phyloP scores from a whole-genome alignment of 1,284 basidiomycete species.

The Moesziomyces parantarcticus region DNA sequence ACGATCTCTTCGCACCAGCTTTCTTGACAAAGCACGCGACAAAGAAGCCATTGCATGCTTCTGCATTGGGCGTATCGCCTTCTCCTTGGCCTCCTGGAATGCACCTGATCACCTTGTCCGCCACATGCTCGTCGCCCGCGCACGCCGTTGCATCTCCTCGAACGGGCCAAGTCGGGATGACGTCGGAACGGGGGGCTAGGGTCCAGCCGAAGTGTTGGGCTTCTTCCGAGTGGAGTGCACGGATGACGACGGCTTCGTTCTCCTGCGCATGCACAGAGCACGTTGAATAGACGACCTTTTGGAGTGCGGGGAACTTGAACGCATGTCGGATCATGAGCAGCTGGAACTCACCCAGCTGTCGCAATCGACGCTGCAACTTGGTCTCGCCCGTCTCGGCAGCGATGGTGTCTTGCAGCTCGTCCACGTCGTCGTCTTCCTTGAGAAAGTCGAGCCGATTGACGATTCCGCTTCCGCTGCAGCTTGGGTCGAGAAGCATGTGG shows the following conservation, averaged over 20 bases:
- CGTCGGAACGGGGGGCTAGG: slow-evolving; percentile 41
- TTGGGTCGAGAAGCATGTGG: slow-evolving; percentile 63
- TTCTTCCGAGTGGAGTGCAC: slow-evolving; percentile 43
- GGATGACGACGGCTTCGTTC: slow-evolving; percentile 84
- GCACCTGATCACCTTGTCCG: slow-evolving; percentile 50
- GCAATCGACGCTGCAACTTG: slow-evolving; percentile 28
- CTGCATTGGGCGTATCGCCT: slow-evolving; percentile 20
- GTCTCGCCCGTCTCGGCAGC: neutral
- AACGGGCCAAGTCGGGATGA: slow-evolving; percentile 56
- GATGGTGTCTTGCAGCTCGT: slow-evolving; percentile 1
- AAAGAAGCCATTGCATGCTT: slow-evolving; percentile 61
- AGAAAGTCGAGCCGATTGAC: slow-evolving; percentile 62
- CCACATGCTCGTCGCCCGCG: slow-evolving; percentile 13
- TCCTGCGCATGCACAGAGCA: slow-evolving; percentile 91
- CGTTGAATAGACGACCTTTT: slow-evolving; percentile 92
- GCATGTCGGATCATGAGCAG: slow-evolving; percentile 93
- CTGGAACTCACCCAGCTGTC: slow-evolving; percentile 71
- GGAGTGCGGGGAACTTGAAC: slow-evolving; percentile 80
- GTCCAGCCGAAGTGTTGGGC: slow-evolving; percentile 48
- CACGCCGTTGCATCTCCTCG: slow-evolving; percentile 47
- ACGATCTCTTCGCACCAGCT: neutral
- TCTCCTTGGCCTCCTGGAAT: slow-evolving; percentile 37
- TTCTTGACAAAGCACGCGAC: slow-evolving; percentile 55
- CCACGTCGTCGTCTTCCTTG: slow-evolving; percentile 43
- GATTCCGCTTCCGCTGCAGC: slow-evolving; percentile 63